A percentile compares a stretch with the other conserved stretches of the same genome.
These are phyloP conservation scores for Sugiyamaella paludigena DNA, from an alignment of 1,139 yeast species.

Conservation along the genomic window DNA sequence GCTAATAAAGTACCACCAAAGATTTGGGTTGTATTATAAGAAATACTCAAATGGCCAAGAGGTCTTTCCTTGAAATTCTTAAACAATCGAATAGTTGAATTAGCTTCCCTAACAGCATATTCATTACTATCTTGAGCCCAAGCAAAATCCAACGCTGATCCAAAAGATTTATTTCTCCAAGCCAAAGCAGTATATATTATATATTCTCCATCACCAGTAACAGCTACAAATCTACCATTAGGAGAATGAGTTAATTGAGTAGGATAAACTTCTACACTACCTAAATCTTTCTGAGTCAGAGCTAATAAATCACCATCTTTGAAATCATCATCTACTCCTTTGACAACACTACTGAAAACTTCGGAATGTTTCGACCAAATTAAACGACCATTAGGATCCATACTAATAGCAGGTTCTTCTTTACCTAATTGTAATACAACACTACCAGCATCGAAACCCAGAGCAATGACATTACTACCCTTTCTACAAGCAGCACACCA, in stretches of 20 bases:
- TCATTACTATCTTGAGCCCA: slow-evolving; percentile 93
- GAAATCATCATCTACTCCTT: slow-evolving; percentile 53
- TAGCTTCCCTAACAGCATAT: slow-evolving; percentile 77
- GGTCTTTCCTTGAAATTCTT: slow-evolving; percentile 82
- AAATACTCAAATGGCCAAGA: slow-evolving; percentile 52
- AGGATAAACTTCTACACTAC: slow-evolving; percentile 90
- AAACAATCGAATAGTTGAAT: slow-evolving; percentile 63
- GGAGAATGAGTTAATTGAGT: slow-evolving; percentile 87
- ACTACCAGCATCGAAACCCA: slow-evolving; percentile 94
- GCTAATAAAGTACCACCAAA: slow-evolving; percentile 87
- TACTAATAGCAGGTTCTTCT: slow-evolving; percentile 89
- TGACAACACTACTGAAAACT: slow-evolving; percentile 78
- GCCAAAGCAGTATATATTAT: slow-evolving; percentile 95
- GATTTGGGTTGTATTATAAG: slow-evolving; percentile 74
- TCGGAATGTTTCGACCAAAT: slow-evolving; percentile 91
- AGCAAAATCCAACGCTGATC: slow-evolving; percentile 84
- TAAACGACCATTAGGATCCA: slow-evolving; percentile 90
- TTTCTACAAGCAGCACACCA: slow-evolving; percentile 90
- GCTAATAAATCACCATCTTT: slow-evolving; percentile 75
- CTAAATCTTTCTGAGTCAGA: slow-evolving; percentile 81
- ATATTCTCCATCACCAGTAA: slow-evolving; percentile 97
- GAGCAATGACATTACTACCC: slow-evolving; percentile 75
- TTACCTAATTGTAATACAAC: slow-evolving; percentile 84
- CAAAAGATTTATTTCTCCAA: slow-evolving; percentile 95
- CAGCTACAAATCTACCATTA: slow-evolving; percentile 95